Conservation (phyloP, 768 basidiomycete species). For the Pisolithus orientalis region DNA sequence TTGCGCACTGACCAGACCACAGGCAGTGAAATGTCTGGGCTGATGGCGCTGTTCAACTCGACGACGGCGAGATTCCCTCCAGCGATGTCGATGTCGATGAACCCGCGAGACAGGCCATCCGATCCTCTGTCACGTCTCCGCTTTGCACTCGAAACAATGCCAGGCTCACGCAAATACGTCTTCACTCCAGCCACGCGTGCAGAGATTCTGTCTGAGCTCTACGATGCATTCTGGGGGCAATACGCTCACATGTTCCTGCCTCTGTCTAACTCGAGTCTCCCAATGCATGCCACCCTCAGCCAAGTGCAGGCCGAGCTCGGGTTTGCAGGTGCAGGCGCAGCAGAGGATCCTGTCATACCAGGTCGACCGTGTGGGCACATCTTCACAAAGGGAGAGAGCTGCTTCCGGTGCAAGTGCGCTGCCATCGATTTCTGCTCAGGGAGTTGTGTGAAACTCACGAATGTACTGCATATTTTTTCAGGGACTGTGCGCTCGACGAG, state of each 20-base stretch:
- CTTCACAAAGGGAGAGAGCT: constrained; percentile 86
- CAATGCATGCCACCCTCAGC: constrained; percentile 57
- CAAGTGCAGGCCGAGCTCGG: constrained; percentile 60
- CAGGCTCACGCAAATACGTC: constrained; percentile 68
- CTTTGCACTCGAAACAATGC: constrained; percentile 76
- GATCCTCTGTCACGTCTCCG: constrained; percentile 70
- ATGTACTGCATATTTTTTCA: constrained; percentile 22
- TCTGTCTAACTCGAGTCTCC: constrained; percentile 53
- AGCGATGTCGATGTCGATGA: constrained; percentile 49
- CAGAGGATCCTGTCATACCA: constrained; percentile 52
- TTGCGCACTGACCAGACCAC: not conserved
- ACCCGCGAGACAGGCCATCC: constrained; percentile 46
- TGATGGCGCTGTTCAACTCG: constrained; percentile 40
- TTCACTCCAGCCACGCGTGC: constrained; percentile 71
- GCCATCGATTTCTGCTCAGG: not conserved
- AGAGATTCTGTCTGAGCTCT: constrained; percentile 77
- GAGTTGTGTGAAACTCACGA: not conserved
- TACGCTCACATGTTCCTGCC: constrained; percentile 71
- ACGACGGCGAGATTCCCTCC: constrained; percentile 42
- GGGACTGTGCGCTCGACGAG: constrained; percentile 88
- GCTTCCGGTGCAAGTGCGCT: constrained; percentile 90
- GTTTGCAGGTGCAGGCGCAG: constrained; percentile 53
- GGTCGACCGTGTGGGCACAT: constrained; percentile 79
- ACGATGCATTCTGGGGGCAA: constrained; percentile 76
- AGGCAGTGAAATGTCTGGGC: constrained; percentile 30